Evolutionary conservation across 2,329 filamentous ascomycete genomes (phyloP), one percentile per base, ranked within the genome.

Genomic region (Geosmithia morbida): DNA sequence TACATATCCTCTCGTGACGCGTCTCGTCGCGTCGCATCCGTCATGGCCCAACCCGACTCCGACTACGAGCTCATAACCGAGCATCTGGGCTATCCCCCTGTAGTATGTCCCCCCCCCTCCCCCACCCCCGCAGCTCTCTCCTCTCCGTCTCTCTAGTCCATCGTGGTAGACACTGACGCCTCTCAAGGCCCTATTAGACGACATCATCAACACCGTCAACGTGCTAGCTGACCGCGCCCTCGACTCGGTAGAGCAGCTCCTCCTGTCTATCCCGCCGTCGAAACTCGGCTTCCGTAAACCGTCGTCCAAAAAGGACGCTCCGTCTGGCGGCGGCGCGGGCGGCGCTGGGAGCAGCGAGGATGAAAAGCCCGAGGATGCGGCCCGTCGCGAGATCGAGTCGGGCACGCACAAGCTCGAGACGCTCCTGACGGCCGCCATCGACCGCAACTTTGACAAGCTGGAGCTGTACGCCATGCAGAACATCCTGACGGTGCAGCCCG

Each of bases 121-220:
- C 7, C 7, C 11, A 6, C 11, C 6, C 29, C 29, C 29, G 6
- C 11, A 11, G 11, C 11, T 30, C 29, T 37, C 3, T 16, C 33
- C 33, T 37, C 13, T 37, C 3, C 33, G 6, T 37, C 22, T 43
- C 49, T 26, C 46, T 26, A 17, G 16, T 41, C 45, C 48, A 53
- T 37, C 50, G 30, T 48, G n/a, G 44, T 7, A 26, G 42, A 43
- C 48, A 49, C 41, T 30, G 49, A 48, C 49, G 48, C 17, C 29
- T 26, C 42, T 22, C 57, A 95, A 95, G 89, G 85, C 85, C 51
- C 79, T 98, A 41, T 84, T 98, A 59, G 92, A 98, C 77, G 90
- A 97, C 67, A 89, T 97, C 56, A 95, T 97, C 69, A 96, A 97
- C 71, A 85, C 84, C 48, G 81, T 96, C 64, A 98, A 97, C 69